A percentile compares a stretch with the other conserved stretches of the same genome.
These are phyloP conservation scores for Forsythia viridissima DNA, from an alignment of 257 asterid genomes.

Conservation along the genomic window DNA sequence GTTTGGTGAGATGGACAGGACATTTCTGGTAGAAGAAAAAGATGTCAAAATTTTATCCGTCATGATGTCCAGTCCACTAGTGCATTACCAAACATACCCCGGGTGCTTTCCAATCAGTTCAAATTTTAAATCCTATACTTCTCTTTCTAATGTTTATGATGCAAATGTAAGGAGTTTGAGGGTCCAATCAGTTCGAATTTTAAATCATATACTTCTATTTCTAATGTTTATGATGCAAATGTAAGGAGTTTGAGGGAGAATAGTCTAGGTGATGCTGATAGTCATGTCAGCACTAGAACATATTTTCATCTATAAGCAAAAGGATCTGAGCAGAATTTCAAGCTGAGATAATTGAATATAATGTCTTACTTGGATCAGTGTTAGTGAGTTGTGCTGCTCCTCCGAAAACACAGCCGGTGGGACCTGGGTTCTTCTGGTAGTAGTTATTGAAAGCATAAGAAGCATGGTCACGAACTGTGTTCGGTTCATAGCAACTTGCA, in stretches of 20 bases:
- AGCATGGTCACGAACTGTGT: slow-evolving; percentile 75
- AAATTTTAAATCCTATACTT: not conserved
- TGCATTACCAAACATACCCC: not conserved
- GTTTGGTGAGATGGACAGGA: not conserved
- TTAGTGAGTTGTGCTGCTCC: slow-evolving; percentile 76
- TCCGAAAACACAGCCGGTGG: slow-evolving; percentile 89
- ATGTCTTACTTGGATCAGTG: slow-evolving; percentile 85
- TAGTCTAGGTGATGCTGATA: not conserved
- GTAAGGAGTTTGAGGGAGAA: not conserved
- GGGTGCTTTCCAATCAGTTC: not conserved
- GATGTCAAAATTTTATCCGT: not conserved
- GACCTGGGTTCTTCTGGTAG: slow-evolving; percentile 85
- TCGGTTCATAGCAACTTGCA: slow-evolving; percentile 74
- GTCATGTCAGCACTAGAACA: slow-evolving; percentile 1
- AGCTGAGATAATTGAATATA: not conserved
- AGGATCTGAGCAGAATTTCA: not conserved
- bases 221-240: not conserved
- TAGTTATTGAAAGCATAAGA: slow-evolving; percentile 88
- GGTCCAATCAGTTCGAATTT: too few relatives aligned
- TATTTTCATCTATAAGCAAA: slow-evolving; percentile 1
- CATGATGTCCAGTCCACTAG: not conserved
- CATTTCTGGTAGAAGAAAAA: not conserved
- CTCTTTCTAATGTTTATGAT: not conserved
- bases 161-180: not conserved
- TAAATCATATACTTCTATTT: not conserved